Conservation (phyloP, 371 early-diverging fungal species). For the Blyttiomyces sp. region DNA sequence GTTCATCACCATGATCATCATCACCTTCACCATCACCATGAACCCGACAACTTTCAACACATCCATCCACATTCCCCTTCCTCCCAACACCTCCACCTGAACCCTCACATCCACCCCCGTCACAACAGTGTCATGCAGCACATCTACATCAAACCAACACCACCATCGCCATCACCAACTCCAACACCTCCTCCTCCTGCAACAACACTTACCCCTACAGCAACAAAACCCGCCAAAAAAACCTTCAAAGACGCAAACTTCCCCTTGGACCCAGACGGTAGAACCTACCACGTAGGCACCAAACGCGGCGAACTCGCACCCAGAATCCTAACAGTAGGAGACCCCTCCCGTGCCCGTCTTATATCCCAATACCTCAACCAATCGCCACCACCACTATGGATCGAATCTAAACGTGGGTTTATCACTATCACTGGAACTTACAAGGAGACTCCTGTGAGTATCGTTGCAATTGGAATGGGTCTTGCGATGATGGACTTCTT, state of each 20-base stretch:
- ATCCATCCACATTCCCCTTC: no score
- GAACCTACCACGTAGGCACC: conserved; percentile 84
- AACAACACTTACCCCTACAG: no score
- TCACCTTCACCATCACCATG: no score
- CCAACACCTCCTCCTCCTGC: no score
- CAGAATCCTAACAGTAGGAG: conserved; percentile 91
- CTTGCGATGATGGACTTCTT: conserved; percentile 92
- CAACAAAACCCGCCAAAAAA: no score
- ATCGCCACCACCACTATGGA: not conserved
- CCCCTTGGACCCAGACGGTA: conserved; percentile 53
- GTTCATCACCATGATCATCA: no score
- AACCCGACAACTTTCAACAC: no score
- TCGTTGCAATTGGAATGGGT: conserved; percentile 91
- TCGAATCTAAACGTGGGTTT: conserved; percentile 76
- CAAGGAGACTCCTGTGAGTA: conserved; percentile 72
- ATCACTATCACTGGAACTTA: conserved; percentile 89
- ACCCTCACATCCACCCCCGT: no score
- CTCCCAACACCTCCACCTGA: no score
- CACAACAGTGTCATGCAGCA: no score
- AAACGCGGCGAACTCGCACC: conserved; percentile 79
- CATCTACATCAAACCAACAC: no score
- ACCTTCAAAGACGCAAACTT: conserved; percentile 17
- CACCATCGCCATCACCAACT: no score
- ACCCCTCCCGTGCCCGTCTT: conserved; percentile 69
- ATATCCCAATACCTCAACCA: conserved; percentile 50